These are phyloP conservation scores for Backusella morwellensis DNA, from an alignment of 192 early-diverging fungal species.

Conservation along the genomic window DNA sequence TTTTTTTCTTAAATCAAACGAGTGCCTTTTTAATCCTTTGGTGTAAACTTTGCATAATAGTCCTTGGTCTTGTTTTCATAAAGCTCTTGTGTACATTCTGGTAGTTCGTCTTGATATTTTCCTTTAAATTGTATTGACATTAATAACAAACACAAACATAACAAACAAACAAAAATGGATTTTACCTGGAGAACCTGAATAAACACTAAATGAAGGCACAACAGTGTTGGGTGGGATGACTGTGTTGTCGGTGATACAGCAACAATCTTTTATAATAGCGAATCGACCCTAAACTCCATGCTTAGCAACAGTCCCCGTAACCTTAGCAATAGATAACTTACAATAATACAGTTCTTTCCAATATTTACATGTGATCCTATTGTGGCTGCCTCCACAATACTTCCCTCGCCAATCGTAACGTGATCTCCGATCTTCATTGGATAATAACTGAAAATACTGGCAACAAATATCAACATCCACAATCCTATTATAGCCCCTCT, in stretches of 20 bases:
- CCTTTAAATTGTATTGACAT: conserved; percentile 32
- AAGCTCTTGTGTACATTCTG: conserved; percentile 83
- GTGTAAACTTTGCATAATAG: conserved; percentile 72
- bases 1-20: no score
- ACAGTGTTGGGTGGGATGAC: conserved; percentile 92
- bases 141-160: background rate
- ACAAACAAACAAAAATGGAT: background rate
- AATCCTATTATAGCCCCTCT: no score
- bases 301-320: no score
- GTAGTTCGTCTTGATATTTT: conserved; percentile 73
- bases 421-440: conserved; percentile 97
- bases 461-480: no score
- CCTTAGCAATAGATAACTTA: conserved; percentile 35
- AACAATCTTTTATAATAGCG: conserved; percentile 95
- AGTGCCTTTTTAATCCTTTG: conserved; percentile 29
- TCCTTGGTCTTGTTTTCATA: conserved; percentile 76
- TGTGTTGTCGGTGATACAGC: conserved; percentile 84
- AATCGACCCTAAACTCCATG: conserved; percentile 65
- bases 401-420: conserved; percentile 83
- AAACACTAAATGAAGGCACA: conserved; percentile 90
- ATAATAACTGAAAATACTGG: conserved; percentile 91
- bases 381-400: conserved; percentile 87
- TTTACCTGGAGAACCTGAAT: conserved; percentile 77
- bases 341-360: conserved; percentile 93
- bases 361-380: conserved; percentile 91